A percentile compares a stretch with the other conserved stretches of the same genome.
These are phyloP conservation scores for Moelleriella libera DNA, from an alignment of 2,329 filamentous ascomycete genomes.

Conservation along the genomic window DNA sequence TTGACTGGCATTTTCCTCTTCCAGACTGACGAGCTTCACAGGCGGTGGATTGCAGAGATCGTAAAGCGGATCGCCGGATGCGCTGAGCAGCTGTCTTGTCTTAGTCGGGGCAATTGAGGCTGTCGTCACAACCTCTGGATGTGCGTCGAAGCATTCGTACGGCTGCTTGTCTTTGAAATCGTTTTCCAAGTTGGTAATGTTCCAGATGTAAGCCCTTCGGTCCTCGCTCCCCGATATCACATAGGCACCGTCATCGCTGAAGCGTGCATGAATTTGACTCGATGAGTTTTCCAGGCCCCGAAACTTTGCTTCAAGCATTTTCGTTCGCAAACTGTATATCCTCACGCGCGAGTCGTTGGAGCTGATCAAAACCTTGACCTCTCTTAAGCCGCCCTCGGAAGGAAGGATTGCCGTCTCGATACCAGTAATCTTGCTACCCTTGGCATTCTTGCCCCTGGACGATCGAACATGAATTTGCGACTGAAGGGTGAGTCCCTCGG, in stretches of 20 bases:
- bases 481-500: constrained; percentile 71
- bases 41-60: constrained; percentile 93
- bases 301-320: constrained; percentile 76
- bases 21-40: constrained; percentile 62
- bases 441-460: constrained; percentile 81
- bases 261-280: constrained; percentile 79
- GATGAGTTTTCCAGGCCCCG: constrained; percentile 81
- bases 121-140: constrained; percentile 78
- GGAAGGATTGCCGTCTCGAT: constrained; percentile 62
- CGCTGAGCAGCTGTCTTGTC: constrained; percentile 63
- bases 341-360: constrained; percentile 91
- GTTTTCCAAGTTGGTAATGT: constrained; percentile 31
- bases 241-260: constrained; percentile 76
- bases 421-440: constrained; percentile 93
- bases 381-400: constrained; percentile 31
- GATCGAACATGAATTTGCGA: constrained; percentile 90
- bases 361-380: constrained; percentile 75
- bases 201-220: constrained; percentile 82
- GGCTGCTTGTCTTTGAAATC: constrained; percentile 68
- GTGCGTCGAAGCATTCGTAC: constrained; percentile 81
- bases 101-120: constrained; percentile 71
- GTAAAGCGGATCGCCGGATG: constrained; percentile 84
- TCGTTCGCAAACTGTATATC: constrained; percentile 77
- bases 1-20: constrained; percentile 39
- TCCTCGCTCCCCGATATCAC: constrained; percentile 92